These are phyloP conservation scores for Neurospora pannonica DNA, from an alignment of 495 filamentous ascomycete genomes.

Conservation along the genomic window DNA sequence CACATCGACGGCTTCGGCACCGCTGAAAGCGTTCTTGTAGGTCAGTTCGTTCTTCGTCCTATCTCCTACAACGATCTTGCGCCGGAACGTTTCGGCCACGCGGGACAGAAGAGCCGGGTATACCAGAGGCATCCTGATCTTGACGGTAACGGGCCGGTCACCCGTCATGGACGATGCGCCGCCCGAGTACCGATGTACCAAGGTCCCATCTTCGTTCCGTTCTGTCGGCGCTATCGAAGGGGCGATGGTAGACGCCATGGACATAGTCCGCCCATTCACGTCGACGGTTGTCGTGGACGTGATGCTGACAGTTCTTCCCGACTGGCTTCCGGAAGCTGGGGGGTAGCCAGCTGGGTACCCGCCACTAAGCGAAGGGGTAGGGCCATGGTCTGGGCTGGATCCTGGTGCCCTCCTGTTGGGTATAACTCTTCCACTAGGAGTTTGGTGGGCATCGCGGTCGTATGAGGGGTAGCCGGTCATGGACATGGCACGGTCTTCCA, in stretches of 20 bases:
- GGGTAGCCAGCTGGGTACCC: constrained; percentile 18
- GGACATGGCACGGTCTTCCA: constrained; percentile 87
- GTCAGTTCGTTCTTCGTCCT: constrained; percentile 93
- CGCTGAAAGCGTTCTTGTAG: constrained; percentile 94
- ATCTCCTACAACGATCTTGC: constrained; percentile 72
- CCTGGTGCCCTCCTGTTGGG: constrained; percentile 46
- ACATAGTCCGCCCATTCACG: constrained; percentile 55
- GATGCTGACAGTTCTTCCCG: constrained; percentile 42
- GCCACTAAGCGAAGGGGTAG: constrained; percentile 1
- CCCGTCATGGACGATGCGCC: constrained; percentile 37
- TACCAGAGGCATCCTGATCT: constrained; percentile 63
- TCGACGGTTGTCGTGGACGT: constrained; percentile 32
- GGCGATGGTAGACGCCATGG: constrained; percentile 65
- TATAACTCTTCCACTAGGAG: constrained; percentile 84
- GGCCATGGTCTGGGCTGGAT: constrained; percentile 12
- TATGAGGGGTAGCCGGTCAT: constrained; percentile 71
- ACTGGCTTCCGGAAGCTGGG: constrained; percentile 30
- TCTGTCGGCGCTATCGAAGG: constrained; percentile 28
- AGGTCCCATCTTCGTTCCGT: constrained; percentile 28
- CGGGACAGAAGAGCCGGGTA: constrained; percentile 87
- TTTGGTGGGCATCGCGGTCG: constrained; percentile 73
- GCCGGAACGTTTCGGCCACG: constrained; percentile 83
- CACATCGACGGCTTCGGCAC: constrained; percentile 88
- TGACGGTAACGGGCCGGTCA: constrained; percentile 39
- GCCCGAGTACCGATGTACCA: constrained; percentile 34